Percentiles rank a stretch among this genome's conserved stretches.
Conservation (phyloP, 2,329 filamentous ascomycete species). For the Ascochyta lentis region DNA sequence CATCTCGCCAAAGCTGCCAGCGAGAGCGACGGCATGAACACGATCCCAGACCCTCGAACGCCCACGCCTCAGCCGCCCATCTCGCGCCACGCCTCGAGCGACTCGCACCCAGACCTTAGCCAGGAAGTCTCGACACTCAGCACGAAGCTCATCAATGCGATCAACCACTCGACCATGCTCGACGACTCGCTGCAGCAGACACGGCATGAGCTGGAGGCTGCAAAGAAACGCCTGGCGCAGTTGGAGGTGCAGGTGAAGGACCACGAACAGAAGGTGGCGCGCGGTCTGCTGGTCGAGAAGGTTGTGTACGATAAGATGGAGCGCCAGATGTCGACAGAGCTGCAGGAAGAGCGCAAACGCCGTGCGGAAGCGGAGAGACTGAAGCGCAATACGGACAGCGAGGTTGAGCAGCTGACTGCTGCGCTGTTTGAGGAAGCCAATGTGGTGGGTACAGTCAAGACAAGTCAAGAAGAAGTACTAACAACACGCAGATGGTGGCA, state of each 20-base stretch:
- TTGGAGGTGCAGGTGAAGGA: slow-evolving; percentile 74
- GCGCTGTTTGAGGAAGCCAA: slow-evolving; percentile 98
- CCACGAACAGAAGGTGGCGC: slow-evolving; percentile 72
- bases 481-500: slow-evolving; percentile 76
- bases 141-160: slow-evolving; percentile 95
- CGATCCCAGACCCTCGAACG: slow-evolving; percentile 64
- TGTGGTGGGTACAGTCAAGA: slow-evolving; percentile 60
- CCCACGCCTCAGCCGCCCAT: slow-evolving; percentile 46
- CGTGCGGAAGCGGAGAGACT: slow-evolving; percentile 60
- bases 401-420: slow-evolving; percentile 87
- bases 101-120: slow-evolving; percentile 66
- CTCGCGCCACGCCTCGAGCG: slow-evolving; percentile 53
- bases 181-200: slow-evolving; percentile 87
- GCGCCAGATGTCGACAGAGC: slow-evolving; percentile 49
- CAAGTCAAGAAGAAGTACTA: slow-evolving; percentile 15
- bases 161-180: slow-evolving; percentile 92
- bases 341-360: slow-evolving; percentile 51
- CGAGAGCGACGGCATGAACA: slow-evolving; percentile 68
- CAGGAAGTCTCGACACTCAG: slow-evolving; percentile 87
- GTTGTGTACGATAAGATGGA: slow-evolving; percentile 69
- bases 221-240: slow-evolving; percentile 69
- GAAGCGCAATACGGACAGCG: slow-evolving; percentile 88
- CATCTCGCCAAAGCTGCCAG: slow-evolving; percentile 41
- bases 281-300: slow-evolving; percentile 77
- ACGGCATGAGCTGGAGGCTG: slow-evolving; percentile 79